Conservation (phyloP, 805 yeast species). For the Metschnikowia sp. region DNA sequence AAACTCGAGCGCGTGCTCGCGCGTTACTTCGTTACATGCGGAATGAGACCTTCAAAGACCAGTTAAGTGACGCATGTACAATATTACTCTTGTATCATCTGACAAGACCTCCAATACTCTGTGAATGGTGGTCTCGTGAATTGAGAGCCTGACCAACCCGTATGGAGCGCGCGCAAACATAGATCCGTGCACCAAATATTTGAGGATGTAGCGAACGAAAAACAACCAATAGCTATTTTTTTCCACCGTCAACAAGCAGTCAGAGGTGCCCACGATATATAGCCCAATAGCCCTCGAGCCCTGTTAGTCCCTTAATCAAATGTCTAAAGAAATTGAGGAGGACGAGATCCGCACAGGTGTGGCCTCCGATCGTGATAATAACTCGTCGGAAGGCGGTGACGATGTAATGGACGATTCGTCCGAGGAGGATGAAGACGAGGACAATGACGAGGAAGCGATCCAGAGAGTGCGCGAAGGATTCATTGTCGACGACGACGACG, state of each 20-base stretch:
- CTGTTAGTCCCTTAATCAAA: constrained; percentile 6
- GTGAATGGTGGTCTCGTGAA: no score
- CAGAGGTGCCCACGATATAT: constrained; percentile 1
- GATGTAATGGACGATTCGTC: constrained; percentile 63
- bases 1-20: no score
- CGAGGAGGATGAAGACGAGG: constrained; percentile 89
- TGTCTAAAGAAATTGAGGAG: constrained; percentile 37
- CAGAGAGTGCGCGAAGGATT: constrained; percentile 84
- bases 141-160: no score
- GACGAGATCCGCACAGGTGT: constrained; percentile 35
- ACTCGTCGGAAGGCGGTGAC: constrained; percentile 35
- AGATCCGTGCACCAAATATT: neutral
- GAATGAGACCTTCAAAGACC: no score
- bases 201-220: neutral
- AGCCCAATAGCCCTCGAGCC: neutral
- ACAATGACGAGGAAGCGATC: constrained; percentile 82
- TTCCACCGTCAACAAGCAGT: neutral
- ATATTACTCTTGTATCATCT: no score
- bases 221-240: neutral
- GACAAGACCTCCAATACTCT: no score
- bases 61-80: no score
- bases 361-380: constrained; percentile 22
- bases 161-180: constrained; percentile 9
- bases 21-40: no score
- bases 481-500: constrained; percentile 88